Base-by-base conservation (phyloP, 2,329 filamentous ascomycete genomes). In the Claviceps sorghi region DNA sequence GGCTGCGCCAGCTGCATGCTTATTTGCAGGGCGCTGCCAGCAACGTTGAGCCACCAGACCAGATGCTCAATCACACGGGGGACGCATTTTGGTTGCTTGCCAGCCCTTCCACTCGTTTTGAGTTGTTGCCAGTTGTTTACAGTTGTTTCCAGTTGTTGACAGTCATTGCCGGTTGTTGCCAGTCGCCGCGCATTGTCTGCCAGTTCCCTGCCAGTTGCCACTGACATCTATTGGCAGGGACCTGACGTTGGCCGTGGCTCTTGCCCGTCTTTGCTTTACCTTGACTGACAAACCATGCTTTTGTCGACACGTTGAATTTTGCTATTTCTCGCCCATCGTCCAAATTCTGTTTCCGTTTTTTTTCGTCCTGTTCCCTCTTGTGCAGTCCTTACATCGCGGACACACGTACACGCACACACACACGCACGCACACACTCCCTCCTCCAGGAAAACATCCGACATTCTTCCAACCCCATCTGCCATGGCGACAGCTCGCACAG, bases 401-500 rank as follows among this genome's bases (percentile, higher is more conserved):
- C 22, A 22, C 15, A 5, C 36, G n/a, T 1, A 15, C 34, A 9
- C 30, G 9, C 4, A 4, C 4, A 30, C 30, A 30, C 30, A 30
- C 30, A 30, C 30, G 9, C 9, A 36, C 34, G 17, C 11, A 36
- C 34, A 36, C 13, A 36, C 34, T 36, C 34, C 4, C 34, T 36
- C 13, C n/a, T n/a, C n/a, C n/a, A n/a, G n/a, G n/a, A n/a, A n/a
- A n/a, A n/a, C n/a, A n/a, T n/a, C n/a, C n/a, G n/a, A n/a, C n/a
- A n/a, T n/a, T n/a, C n/a, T n/a, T n/a, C n/a, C n/a, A n/a, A n/a
- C n/a, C n/a, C n/a, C n/a, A n/a, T 19, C 32, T 29, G 36, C 47
- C 15, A 53, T 53, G 52, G 48, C 49, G 9, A 40, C 36, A 1
- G 15, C 22, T 26, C 36, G 44, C 41, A 64, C 68, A 15, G 70